phyloP scores from a whole-genome alignment of 2,329 filamentous ascomycete genomes.

The Ceratocystis albifundus region DNA sequence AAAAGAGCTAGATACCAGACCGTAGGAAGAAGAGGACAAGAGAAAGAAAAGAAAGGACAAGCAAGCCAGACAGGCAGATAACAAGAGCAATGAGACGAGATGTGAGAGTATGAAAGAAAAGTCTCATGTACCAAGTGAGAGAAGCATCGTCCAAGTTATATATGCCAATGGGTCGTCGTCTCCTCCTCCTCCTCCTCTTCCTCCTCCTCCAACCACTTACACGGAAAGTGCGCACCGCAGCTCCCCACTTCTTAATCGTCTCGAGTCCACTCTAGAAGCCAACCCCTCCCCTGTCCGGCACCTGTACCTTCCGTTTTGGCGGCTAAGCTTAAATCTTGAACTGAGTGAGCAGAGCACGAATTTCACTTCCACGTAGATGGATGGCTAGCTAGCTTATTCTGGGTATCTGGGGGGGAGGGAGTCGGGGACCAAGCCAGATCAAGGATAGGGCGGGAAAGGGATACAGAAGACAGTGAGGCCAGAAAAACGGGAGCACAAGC shows the following conservation, averaged over 20 bases:
- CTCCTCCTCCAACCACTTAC: too few species aligned
- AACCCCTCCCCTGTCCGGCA: constrained; percentile 1
- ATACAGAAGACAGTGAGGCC: too few species aligned
- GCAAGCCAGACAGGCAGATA: constrained; percentile 15
- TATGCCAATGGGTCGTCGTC: too few species aligned
- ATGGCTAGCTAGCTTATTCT: too few species aligned
- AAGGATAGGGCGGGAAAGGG: too few species aligned
- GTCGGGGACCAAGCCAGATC: too few species aligned
- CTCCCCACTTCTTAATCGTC: background rate
- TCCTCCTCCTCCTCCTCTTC: too few species aligned
- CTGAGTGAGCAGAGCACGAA: too few species aligned
- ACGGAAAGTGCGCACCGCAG: background rate
- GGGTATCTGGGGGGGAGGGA: too few species aligned
- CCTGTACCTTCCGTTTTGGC: constrained; percentile 3
- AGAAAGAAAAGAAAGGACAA: constrained; percentile 23
- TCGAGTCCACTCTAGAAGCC: constrained; percentile 1
- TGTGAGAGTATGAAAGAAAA: constrained; percentile 9
- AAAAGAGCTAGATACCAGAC: constrained; percentile 24
- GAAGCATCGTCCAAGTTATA: too few species aligned
- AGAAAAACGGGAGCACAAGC: too few species aligned
- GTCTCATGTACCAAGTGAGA: background rate
- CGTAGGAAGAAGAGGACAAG: constrained; percentile 23
- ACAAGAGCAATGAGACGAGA: constrained; percentile 2
- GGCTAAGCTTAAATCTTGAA: constrained; percentile 8
- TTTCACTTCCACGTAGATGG: too few species aligned